phyloP scores from a whole-genome alignment of 495 filamentous ascomycete species.

The Xylaria longipes region DNA sequence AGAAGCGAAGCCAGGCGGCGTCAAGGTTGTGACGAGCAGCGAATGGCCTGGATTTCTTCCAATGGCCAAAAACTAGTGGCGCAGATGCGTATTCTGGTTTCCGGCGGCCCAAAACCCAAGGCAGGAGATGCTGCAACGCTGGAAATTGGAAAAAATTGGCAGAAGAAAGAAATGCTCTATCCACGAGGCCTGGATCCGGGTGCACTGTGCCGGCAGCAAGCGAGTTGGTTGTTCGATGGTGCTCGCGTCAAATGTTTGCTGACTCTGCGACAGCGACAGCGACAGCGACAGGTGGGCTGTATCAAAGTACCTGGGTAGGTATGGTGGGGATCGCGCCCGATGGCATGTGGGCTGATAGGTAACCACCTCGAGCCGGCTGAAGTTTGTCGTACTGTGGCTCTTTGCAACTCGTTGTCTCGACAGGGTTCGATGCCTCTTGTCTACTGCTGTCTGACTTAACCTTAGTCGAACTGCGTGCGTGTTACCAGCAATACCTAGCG shows the following conservation, averaged over 20 bases:
- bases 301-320: neutral
- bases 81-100: neutral
- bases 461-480: neutral
- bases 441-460: neutral
- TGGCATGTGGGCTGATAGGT: neutral
- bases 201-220: neutral
- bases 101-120: neutral
- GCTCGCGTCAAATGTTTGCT: neutral
- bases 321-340: neutral
- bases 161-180: neutral
- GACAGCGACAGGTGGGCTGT: neutral
- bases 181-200: neutral
- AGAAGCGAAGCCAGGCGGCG: neutral
- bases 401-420: neutral
- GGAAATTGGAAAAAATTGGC: neutral
- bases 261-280: slow-evolving; percentile 7
- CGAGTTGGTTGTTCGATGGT: neutral
- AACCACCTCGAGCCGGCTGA: neutral
- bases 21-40: slow-evolving; percentile 3
- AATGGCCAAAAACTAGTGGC: neutral
- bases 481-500: neutral
- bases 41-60: neutral
- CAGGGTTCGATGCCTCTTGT: neutral
- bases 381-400: neutral
- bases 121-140: neutral